These are phyloP conservation scores for Penicillium bovifimosum DNA, from an alignment of 495 filamentous ascomycete genomes.

Conservation along the genomic window DNA sequence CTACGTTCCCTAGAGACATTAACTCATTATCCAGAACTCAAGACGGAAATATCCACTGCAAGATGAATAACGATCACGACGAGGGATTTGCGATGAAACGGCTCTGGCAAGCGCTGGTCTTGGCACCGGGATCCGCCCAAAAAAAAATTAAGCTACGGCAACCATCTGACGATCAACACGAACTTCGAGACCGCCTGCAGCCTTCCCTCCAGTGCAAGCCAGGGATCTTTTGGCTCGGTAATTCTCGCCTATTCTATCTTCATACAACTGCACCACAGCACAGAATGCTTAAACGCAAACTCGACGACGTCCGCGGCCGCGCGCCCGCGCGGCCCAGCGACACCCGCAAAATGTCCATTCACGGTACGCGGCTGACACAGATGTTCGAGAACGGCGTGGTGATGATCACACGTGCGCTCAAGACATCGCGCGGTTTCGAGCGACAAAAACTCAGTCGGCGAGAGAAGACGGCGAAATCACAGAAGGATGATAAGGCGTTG, in stretches of 20 bases:
- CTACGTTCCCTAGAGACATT: too few species aligned
- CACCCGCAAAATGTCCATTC: slow-evolving; percentile 28
- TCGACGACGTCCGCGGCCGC: slow-evolving; percentile 29
- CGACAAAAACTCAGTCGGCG: slow-evolving; percentile 79
- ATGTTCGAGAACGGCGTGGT: slow-evolving; percentile 55
- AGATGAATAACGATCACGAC: not conserved
- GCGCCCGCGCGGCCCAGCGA: slow-evolving; percentile 12
- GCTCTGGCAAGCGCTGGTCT: slow-evolving; percentile 14
- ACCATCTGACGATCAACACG: slow-evolving; percentile 3
- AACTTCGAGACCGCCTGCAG: not conserved
- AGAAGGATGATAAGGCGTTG: slow-evolving; percentile 32
- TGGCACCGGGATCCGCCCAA: slow-evolving; percentile 21
- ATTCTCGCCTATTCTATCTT: not conserved
- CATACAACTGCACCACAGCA: not conserved
- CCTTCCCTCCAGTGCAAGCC: not conserved
- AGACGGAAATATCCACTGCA: not conserved
- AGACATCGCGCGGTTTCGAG: slow-evolving; percentile 80
- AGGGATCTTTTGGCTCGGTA: not conserved
- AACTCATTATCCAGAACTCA: too few species aligned
- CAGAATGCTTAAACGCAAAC: slow-evolving; percentile 47
- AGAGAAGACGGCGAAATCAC: slow-evolving; percentile 57
- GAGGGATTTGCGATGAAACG: not conserved
- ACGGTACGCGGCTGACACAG: slow-evolving; percentile 40
- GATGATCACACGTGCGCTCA: slow-evolving; percentile 62
- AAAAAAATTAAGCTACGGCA: slow-evolving; percentile 18